Conservation (phyloP, 495 filamentous ascomycete species). For the Penicillium turbatum region DNA sequence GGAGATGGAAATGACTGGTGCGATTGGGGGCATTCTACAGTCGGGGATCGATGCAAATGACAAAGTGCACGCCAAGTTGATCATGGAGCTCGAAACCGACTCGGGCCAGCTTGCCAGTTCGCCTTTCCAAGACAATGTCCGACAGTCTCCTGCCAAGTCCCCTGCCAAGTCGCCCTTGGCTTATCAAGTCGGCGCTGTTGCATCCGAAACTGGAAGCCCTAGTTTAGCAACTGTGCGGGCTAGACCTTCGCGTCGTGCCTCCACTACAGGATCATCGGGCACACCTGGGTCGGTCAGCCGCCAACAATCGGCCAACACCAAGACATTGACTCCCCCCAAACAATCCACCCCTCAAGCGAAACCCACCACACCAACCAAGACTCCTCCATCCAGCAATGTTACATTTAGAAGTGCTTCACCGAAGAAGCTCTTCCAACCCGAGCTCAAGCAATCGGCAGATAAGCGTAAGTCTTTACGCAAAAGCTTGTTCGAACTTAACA, state of each 20-base stretch:
- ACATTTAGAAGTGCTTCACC: slow-evolving; percentile 48
- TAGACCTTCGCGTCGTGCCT: slow-evolving; percentile 51
- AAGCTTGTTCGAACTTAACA: slow-evolving; percentile 57
- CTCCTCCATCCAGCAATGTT: slow-evolving; percentile 46
- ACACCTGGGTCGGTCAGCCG: slow-evolving; percentile 42
- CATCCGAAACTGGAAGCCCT: slow-evolving; percentile 59
- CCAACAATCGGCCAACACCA: slow-evolving; percentile 38
- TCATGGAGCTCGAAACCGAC: slow-evolving; percentile 58
- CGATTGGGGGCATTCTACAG: slow-evolving; percentile 63
- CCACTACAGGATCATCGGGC: slow-evolving; percentile 33
- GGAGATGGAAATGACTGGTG: slow-evolving; percentile 71
- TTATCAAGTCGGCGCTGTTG: slow-evolving; percentile 40
- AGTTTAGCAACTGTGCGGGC: slow-evolving; percentile 52
- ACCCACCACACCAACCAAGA: slow-evolving; percentile 51
- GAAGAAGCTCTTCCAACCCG: slow-evolving; percentile 50
- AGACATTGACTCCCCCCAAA: slow-evolving; percentile 47
- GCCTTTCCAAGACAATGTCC: slow-evolving; percentile 45
- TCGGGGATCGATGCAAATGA: slow-evolving; percentile 33
- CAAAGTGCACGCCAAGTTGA: slow-evolving; percentile 49
- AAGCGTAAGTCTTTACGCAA: slow-evolving; percentile 34
- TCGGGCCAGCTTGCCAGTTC: slow-evolving; percentile 51
- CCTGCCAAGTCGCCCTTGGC: slow-evolving; percentile 26
- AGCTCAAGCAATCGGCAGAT: slow-evolving; percentile 40
- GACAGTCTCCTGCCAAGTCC: slow-evolving; percentile 26
- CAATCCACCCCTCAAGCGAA: slow-evolving; percentile 47